A percentile compares a stretch with the other conserved stretches of the same genome.
phyloP scores from a whole-genome alignment of 2,329 filamentous ascomycete species.

The Daldinia sp. region DNA sequence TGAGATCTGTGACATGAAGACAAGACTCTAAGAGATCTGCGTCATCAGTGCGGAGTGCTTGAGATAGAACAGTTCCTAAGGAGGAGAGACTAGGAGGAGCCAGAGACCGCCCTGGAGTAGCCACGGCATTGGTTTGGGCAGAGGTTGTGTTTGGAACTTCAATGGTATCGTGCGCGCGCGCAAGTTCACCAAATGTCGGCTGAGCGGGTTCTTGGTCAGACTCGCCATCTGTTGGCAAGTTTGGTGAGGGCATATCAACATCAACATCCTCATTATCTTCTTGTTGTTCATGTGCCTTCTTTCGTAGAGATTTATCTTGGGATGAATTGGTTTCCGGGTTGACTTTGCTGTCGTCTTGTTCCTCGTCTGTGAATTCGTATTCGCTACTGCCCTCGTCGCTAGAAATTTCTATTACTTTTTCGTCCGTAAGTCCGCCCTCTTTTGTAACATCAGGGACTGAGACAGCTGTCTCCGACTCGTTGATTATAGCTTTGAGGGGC shows the following conservation, averaged over 20 bases:
- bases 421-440: conserved; percentile 49
- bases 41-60: conserved; percentile 94
- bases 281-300: conserved; percentile 37
- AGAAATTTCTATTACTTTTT: conserved; percentile 68
- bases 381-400: conserved; percentile 65
- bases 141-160: conserved; percentile 76
- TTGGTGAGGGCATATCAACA: conserved; percentile 49
- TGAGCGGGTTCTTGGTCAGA: conserved; percentile 63
- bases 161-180: conserved; percentile 79
- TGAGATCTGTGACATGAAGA: conserved; percentile 81
- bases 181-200: conserved; percentile 88
- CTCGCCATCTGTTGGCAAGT: conserved; percentile 51
- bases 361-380: conserved; percentile 60
- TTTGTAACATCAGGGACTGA: conserved; percentile 58
- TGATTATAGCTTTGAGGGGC: conserved; percentile 63
- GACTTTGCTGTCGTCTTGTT: conserved; percentile 48
- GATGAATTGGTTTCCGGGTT: conserved; percentile 17
- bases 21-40: conserved; percentile 90
- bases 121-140: conserved; percentile 55
- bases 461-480: conserved; percentile 70
- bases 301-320: conserved; percentile 31
- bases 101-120: conserved; percentile 62
- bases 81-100: conserved; percentile 79
- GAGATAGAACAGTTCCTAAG: conserved; percentile 90
- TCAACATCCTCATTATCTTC: conserved; percentile 49